These are phyloP conservation scores for Mucor racemosus DNA, from an alignment of 371 early-diverging fungal species.

Conservation along the genomic window DNA sequence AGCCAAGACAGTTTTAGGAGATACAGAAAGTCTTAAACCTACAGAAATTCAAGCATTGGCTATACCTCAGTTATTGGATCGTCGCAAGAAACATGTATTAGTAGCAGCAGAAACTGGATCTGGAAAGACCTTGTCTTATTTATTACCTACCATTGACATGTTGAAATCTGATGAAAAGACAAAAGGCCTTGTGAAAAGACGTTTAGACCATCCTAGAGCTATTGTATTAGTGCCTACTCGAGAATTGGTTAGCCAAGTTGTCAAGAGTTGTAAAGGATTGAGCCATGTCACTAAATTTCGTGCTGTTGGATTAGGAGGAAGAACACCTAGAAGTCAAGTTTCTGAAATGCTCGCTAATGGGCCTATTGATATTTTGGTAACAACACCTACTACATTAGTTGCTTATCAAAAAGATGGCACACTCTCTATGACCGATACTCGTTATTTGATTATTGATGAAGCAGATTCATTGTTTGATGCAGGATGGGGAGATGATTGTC, in stretches of 20 bases:
- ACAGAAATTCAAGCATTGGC: conserved; percentile 93
- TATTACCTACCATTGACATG: conserved; percentile 83
- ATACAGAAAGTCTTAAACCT: conserved; percentile 61
- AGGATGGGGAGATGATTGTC: conserved; percentile 75
- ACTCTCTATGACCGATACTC: conserved; percentile 62
- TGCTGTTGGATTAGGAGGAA: conserved; percentile 61
- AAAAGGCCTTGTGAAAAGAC: conserved; percentile 50
- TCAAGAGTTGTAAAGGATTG: conserved; percentile 64
- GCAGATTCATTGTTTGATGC: conserved; percentile 92
- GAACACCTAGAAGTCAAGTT: conserved; percentile 44
- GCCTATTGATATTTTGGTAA: conserved; percentile 82
- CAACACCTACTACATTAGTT: conserved; percentile 75
- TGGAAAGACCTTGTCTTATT: conserved; percentile 97
- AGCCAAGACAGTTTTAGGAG: conserved; percentile 43
- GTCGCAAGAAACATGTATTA: conserved; percentile 64
- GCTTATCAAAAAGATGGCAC: conserved; percentile 46
- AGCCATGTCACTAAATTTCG: conserved; percentile 77
- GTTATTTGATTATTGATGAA: conserved; percentile 86
- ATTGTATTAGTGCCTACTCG: conserved; percentile 96
- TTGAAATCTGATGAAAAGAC: conserved; percentile 73
- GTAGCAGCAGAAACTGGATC: conserved; percentile 97
- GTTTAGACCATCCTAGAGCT: conserved; percentile 76
- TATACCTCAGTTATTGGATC: conserved; percentile 76
- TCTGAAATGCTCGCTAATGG: conserved; percentile 43
- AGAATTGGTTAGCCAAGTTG: conserved; percentile 90